Conservation (phyloP, 345 rosid species). For the Boechera retrofracta region DNA sequence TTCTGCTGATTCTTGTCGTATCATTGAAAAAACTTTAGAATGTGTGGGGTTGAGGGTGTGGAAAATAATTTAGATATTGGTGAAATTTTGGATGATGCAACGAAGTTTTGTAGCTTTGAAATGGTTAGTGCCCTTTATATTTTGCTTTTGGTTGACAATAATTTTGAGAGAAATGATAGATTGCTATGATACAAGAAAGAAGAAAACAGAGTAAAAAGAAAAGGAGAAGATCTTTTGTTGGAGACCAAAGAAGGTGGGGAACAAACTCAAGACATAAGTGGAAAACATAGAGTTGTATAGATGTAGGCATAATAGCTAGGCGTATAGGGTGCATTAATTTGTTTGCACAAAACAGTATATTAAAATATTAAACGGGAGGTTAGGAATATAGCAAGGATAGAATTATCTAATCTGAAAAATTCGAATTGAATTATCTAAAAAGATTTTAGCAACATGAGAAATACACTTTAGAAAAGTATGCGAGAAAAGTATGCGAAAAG, state of each 20-base stretch:
- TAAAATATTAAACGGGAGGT: conserved; percentile 24
- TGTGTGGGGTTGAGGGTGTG: conserved; percentile 30
- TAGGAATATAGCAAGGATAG: conserved; percentile 34
- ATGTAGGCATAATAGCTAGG: conserved; percentile 41
- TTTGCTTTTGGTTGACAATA: conserved; percentile 36
- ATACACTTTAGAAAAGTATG: conserved; percentile 10
- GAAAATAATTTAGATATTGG: conserved; percentile 28
- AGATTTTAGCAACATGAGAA: neutral
- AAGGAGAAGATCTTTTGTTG: conserved; percentile 46
- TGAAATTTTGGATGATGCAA: conserved; percentile 44
- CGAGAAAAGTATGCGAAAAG: conserved; percentile 12
- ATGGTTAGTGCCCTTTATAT: conserved; percentile 41
- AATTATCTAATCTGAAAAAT: conserved; percentile 31
- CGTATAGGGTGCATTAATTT: conserved; percentile 37
- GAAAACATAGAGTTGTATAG: conserved; percentile 49
- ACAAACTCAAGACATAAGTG: conserved; percentile 50
- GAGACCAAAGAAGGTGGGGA: conserved; percentile 54
- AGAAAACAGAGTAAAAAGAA: conserved; percentile 8
- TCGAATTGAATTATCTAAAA: conserved; percentile 14
- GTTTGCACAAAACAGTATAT: conserved; percentile 29
- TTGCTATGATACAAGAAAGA: conserved; percentile 25
- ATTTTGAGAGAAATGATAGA: conserved; percentile 32
- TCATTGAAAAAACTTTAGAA: conserved; percentile 32
- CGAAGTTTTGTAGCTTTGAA: conserved; percentile 30
- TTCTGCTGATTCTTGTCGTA: conserved; percentile 40